Evolutionary conservation across 2,329 filamentous ascomycete genomes (phyloP), one percentile per base, ranked within the genome.

Genomic region (Penicillium oxalicum): DNA sequence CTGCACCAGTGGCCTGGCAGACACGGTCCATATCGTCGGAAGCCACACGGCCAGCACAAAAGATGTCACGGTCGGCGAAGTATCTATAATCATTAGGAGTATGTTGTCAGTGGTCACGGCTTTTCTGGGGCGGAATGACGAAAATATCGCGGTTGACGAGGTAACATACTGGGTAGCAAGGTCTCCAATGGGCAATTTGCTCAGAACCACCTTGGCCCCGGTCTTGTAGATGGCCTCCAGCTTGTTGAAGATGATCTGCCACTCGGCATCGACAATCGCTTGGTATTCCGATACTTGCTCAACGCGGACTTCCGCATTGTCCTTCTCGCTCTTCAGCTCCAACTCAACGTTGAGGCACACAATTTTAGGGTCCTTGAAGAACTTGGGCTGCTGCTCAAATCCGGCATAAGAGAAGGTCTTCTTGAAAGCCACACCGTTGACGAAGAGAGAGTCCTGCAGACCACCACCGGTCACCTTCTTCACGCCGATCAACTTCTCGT

Each of bases 231-330:
- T 76, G 42, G 91, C 88, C 76, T 98, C 93, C 69, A 98, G 87
- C 80, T 98, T 98, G 78, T 96, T 91, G 82, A 86, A 97, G 71
- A 98, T 98, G 68, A 98, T 98, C 73, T 96, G 90, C 93, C 93
- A 98, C 74, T 98, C 93, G 28, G 93, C 93, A 66, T 98, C 93
- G 67, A 98, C 93, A 61, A 98, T 96, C 55, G 93, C 93, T 75
- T 98, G 93, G 77, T 98, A 98, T 74, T 98, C 93, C 18, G 91
- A 95, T 45, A 98, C 93, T 72, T 97, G 91, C 74, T 97, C 93
- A 50, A 98, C 91, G 51, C 93, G 86, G 55, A 98, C 90, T 76
- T 98, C 93, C 51, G 93, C 93, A 65, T 98, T 98, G 76, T 98
- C 93, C 79, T 96, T 98, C 73, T 98, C 93, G 54, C 88, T 91